Conservation (phyloP, 495 filamentous ascomycete genomes). For the Chaetomium cochliodes region DNA sequence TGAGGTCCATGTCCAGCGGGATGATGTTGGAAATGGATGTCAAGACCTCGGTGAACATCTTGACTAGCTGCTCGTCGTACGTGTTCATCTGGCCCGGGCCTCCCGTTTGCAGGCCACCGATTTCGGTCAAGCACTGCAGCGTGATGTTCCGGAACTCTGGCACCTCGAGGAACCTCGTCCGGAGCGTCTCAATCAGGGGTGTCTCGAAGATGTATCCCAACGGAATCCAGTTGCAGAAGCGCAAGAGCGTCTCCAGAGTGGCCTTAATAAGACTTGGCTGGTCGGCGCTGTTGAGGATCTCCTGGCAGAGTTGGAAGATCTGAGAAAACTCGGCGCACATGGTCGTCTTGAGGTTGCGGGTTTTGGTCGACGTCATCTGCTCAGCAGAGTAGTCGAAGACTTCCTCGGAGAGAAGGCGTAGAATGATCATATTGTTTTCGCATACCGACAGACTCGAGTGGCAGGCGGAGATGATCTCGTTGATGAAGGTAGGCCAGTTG, state of each 20-base stretch:
- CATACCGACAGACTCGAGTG: constrained; percentile 93
- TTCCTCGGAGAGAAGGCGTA: constrained; percentile 92
- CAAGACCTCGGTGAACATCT: constrained; percentile 96
- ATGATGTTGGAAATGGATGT: constrained; percentile 87
- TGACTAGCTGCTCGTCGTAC: constrained; percentile 89
- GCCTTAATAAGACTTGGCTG: constrained; percentile 88
- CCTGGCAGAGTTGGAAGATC: constrained; percentile 94
- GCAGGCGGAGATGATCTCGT: constrained; percentile 96
- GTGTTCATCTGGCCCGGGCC: constrained; percentile 60
- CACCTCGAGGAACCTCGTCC: constrained; percentile 81
- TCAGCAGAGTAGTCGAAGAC: constrained; percentile 98
- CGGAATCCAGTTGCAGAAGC: constrained; percentile 98
- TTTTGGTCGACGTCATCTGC: constrained; percentile 96
- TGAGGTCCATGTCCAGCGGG: constrained; percentile 82
- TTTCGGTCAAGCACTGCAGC: constrained; percentile 94
- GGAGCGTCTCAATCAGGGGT: constrained; percentile 87
- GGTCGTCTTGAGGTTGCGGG: constrained; percentile 89
- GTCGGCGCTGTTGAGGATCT: constrained; percentile 83
- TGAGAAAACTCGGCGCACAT: constrained; percentile 98
- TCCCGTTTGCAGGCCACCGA: constrained; percentile 82
- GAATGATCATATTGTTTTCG: constrained; percentile 99
- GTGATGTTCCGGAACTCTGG: constrained; percentile 96
- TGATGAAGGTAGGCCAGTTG: constrained; percentile 99
- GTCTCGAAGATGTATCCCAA: constrained; percentile 99
- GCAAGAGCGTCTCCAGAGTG: constrained; percentile 87